Conservation (phyloP, 2,329 filamentous ascomycete species). For the Dothidotthia symphoricarpi region DNA sequence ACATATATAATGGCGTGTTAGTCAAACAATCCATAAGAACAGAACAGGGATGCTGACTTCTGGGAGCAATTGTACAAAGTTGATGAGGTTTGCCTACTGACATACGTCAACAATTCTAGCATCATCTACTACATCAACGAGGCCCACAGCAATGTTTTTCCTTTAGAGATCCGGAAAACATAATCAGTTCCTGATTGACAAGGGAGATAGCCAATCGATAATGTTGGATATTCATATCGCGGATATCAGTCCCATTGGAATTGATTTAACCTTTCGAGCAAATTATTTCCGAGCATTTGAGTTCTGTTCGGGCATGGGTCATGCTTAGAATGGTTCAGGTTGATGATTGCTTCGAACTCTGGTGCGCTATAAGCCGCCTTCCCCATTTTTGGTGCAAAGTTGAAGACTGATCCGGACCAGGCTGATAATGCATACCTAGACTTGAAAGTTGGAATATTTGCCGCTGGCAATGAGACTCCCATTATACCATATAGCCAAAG, state of each 20-base stretch:
- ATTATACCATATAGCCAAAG: constrained; percentile 18
- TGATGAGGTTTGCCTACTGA: constrained; percentile 15
- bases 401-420: constrained; percentile 74
- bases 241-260: neutral
- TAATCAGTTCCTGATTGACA: constrained; percentile 87
- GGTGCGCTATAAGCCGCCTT: constrained; percentile 58
- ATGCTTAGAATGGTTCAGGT: neutral
- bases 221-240: constrained; percentile 67
- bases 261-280: neutral
- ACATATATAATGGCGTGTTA: neutral
- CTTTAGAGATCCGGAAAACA: constrained; percentile 83
- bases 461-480: constrained; percentile 9
- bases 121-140: constrained; percentile 28
- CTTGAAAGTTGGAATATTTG: constrained; percentile 70
- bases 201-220: constrained; percentile 80
- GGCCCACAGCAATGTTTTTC: constrained; percentile 76
- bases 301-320: neutral
- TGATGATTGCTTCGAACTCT: neutral
- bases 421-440: constrained; percentile 77
- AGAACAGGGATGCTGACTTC: constrained; percentile 4
- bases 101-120: constrained; percentile 42
- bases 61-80: constrained; percentile 20
- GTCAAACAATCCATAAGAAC: neutral
- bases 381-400: constrained; percentile 88
- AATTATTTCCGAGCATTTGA: neutral